Base-by-base conservation (phyloP, 495 filamentous ascomycete species). In the Daldinia concentrica region DNA sequence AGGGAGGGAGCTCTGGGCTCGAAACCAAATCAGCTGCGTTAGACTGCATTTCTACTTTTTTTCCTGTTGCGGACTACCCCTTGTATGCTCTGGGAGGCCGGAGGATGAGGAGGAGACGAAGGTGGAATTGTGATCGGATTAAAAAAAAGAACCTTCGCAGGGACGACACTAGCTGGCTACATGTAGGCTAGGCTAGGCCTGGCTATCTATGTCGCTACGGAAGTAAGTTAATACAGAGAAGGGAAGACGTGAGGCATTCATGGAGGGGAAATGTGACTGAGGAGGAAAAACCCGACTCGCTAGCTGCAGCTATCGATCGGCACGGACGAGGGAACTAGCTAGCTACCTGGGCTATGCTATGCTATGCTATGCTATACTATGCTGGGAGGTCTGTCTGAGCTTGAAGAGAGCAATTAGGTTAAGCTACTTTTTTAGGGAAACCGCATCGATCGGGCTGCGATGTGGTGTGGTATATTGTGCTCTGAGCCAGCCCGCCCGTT, bases 41-140 rank as follows among this genome's bases (percentile, higher is more conserved):
- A 58, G 59, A 68, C 63, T 64, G 37, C 52, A 26, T 58, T 58
- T 63, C 37, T 50, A 58, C 58, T 58, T 71, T 61, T 37, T 59
- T 37, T 39, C 30, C 32, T 45, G 55, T 67, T 24, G 50, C 50
- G 5, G 26, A 54, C 26, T 54, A 29, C 19, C 19, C 6, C 7
- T 17, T 17, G 15, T n/a, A 17, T n/a, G 48, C 22, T 22, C 48
- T 51, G 22, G 48, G 22, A 27, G 24, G 22, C 7, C 30, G n/a
- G 17, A 29, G 50, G 2, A 19, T 24, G 12, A 52, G 26, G 50
- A 30, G 26, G 45, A 50, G 7, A n/a, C n/a, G n/a, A 11, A 19
- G 43, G 22, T 22, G 19, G 19, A 24, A 48, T 24, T 24, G 43
- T 4, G 43, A 19, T 24, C 17, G 43, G 43, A 24, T 48, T 11